A percentile compares a stretch with the other conserved stretches of the same genome.
Evolutionary conservation across 306 rosid genomes (phyloP).

Genomic region (Begonia peltatifolia): DNA sequence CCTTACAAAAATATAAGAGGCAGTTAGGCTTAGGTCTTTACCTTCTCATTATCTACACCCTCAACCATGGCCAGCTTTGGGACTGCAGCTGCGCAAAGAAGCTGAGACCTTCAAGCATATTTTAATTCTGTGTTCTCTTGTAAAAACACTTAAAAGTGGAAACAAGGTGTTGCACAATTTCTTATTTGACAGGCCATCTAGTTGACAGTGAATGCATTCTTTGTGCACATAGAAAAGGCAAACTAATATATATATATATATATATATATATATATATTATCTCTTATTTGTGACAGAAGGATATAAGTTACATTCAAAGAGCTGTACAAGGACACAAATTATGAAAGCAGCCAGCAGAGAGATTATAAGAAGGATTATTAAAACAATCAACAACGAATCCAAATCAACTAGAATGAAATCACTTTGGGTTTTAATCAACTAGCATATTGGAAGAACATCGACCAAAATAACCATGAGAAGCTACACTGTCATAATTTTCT

Average conservation of each 20-base stretch:
- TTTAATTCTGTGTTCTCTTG: background rate
- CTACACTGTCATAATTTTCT: too few relatives aligned
- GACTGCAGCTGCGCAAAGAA: constrained; percentile 44
- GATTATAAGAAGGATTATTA: background rate
- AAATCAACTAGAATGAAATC: background rate
- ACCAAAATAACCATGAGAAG: too few relatives aligned
- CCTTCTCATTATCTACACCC: constrained; percentile 85
- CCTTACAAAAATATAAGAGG: constrained; percentile 10
- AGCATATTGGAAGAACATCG: too few relatives aligned
- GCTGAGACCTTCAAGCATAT: constrained; percentile 6
- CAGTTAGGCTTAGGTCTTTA: constrained; percentile 18
- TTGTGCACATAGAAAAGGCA: background rate
- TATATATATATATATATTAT: too few relatives aligned
- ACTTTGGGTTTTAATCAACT: too few relatives aligned
- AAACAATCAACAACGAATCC: background rate
- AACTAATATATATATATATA: background rate
- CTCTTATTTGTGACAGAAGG: too few relatives aligned
- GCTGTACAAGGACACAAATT: background rate
- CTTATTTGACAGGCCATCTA: background rate
- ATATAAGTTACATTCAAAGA: background rate
- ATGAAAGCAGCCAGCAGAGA: background rate
- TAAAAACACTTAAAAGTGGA: background rate
- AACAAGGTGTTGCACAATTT: background rate
- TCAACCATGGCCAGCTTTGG: constrained; percentile 70
- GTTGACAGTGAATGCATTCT: background rate